phyloP scores from a whole-genome alignment of 73 alveolate species.

The Paramecium biaurelia region DNA sequence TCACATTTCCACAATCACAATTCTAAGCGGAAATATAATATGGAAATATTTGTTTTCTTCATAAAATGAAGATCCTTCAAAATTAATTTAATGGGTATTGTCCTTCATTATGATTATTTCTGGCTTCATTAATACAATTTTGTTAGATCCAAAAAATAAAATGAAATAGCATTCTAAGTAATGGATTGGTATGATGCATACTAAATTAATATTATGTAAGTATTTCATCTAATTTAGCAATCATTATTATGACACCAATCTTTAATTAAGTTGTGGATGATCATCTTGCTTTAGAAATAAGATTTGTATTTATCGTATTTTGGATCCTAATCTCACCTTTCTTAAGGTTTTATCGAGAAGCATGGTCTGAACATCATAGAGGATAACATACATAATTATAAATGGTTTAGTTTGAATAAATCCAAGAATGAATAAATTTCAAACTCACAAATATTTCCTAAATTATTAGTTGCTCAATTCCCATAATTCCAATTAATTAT shows the following conservation, averaged over 20 bases:
- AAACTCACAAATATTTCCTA: neutral
- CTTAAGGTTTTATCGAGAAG: constrained; percentile 38
- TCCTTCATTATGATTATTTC: neutral
- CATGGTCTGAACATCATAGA: constrained; percentile 27
- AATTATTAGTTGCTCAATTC: neutral
- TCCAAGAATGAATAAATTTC: neutral
- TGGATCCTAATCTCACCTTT: constrained; percentile 20
- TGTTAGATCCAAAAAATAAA: neutral
- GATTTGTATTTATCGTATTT: neutral
- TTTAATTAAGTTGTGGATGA: neutral
- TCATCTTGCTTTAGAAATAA: neutral
- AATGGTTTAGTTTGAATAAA: neutral
- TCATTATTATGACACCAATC: neutral
- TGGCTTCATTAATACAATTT: constrained; percentile 9
- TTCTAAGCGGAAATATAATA: neutral
- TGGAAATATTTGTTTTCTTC: neutral
- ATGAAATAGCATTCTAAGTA: neutral
- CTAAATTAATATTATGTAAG: neutral
- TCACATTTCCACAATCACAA: neutral
- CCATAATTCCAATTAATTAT: neutral
- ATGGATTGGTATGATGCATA: constrained; percentile 3
- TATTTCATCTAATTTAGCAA: neutral
- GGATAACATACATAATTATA: neutral
- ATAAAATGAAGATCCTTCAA: neutral
- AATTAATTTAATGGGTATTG: neutral